Evolutionary conservation across 129 eudicot genomes (phyloP).

Genomic region (Dittrichia graveolens): DNA sequence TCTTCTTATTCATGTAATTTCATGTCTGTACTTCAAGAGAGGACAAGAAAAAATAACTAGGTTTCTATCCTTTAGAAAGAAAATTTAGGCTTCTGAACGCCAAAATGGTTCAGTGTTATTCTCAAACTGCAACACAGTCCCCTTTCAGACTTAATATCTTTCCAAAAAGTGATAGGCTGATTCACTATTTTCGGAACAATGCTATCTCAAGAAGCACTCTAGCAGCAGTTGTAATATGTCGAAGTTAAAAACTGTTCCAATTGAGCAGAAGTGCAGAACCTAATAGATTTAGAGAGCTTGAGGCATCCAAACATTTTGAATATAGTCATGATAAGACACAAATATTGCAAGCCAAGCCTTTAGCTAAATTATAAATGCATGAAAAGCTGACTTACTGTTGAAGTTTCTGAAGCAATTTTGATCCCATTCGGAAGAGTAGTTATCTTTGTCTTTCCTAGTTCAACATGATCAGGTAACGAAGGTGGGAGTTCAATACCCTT

Average conservation of each 20-base stretch:
- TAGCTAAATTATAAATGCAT: background rate
- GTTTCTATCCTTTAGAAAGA: slow-evolving; percentile 7
- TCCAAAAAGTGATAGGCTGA: too few species aligned
- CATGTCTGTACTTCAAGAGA: background rate
- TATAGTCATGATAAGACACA: too few species aligned
- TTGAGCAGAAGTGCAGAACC: too few species aligned
- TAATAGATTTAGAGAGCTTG: too few species aligned
- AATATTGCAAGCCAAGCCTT: background rate
- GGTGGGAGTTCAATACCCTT: slow-evolving; percentile 64
- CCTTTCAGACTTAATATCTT: background rate
- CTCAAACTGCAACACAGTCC: slow-evolving; percentile 1
- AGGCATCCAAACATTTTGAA: too few species aligned
- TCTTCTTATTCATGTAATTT: background rate
- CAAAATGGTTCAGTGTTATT: too few species aligned
- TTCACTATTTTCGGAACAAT: too few species aligned
- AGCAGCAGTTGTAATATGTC: too few species aligned
- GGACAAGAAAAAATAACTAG: background rate
- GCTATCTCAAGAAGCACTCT: too few species aligned
- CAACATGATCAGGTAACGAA: slow-evolving; percentile 79
- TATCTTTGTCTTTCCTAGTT: slow-evolving; percentile 71
- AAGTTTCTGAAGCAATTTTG: slow-evolving; percentile 81
- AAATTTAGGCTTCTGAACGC: background rate
- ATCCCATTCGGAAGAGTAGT: slow-evolving; percentile 82
- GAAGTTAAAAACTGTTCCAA: too few species aligned
- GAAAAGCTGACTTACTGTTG: slow-evolving; percentile 55